Percentiles rank a stretch among this genome's conserved stretches.
These are phyloP conservation scores for Pseudonitzschia multiseries DNA, from an alignment of 108 stramenopile species.

Conservation along the genomic window DNA sequence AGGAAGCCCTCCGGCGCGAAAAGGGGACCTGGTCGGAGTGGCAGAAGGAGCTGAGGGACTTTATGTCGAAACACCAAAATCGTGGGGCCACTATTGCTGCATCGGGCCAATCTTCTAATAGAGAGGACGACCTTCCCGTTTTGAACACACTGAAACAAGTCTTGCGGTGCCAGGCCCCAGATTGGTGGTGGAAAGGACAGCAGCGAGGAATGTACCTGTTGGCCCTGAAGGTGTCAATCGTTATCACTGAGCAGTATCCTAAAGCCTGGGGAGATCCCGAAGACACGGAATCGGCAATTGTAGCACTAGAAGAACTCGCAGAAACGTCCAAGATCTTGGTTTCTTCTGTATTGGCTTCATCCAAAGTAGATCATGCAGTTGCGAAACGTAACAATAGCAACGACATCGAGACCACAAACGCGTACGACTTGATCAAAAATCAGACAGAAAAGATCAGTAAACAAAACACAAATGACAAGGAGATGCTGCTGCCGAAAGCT, in stretches of 20 bases:
- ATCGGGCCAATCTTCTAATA: too few species aligned
- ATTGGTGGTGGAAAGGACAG: slow-evolving; percentile 16
- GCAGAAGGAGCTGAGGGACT: slow-evolving; percentile 2
- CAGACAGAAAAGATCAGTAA: neutral
- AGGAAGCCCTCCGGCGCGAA: slow-evolving; percentile 4
- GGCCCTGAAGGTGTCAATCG: neutral
- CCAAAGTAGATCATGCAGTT: neutral
- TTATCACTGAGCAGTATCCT: slow-evolving; percentile 7
- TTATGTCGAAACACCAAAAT: neutral
- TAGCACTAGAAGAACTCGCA: slow-evolving; percentile 6
- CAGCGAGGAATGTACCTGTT: neutral
- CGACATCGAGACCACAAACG: neutral
- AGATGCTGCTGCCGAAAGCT: neutral
- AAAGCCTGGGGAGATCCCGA: slow-evolving; percentile 10
- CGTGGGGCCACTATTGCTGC: neutral
- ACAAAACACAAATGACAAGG: neutral
- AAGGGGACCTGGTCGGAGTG: slow-evolving; percentile 2
- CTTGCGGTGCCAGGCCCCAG: slow-evolving; percentile 2
- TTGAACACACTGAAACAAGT: slow-evolving; percentile 14
- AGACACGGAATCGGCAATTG: slow-evolving; percentile 5
- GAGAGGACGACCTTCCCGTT: neutral
- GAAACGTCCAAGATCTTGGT: slow-evolving; percentile 10
- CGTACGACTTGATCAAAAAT: neutral
- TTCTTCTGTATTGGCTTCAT: neutral
- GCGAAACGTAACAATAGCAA: neutral